Evolutionary conservation across 2,329 filamentous ascomycete species (phyloP), one percentile per base, ranked within the genome.

Genomic region (Clarireedia paspali): DNA sequence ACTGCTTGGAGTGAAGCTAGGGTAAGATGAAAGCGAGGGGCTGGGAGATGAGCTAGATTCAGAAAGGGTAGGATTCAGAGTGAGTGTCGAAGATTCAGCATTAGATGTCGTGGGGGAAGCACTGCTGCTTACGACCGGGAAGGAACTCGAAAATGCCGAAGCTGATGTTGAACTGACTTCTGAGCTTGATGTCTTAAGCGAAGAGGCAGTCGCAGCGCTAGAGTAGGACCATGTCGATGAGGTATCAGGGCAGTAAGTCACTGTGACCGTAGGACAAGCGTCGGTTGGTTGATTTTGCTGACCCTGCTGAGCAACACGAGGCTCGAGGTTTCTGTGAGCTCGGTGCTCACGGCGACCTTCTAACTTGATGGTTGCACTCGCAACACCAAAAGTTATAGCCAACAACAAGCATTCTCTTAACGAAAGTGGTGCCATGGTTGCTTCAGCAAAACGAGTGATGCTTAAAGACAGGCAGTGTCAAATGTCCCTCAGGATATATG

Each of bases 311-410:
- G 30, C 30, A 34, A 34, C 30, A 27, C 42, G 50, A 9, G 24
- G 30, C 3, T n/a, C 34, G n/a, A 54, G 20, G 30, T 49, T 46
- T 34, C 46, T 20, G 15, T 50, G 6, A n/a, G 15, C 30, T 38
- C 47, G 44, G 6, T 38, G 42, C 17, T n/a, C 42, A 30, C 20
- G 5, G 27, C 34, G 51, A 30, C 44, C 51, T 9, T 54, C 51
- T 23, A 54, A 49, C 20, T 49, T 54, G 45, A 54, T 54, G 44
- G 24, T 54, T 54, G 51, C 51, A 30, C 51, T 54, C 30, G 51
- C 51, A 54, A 39, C 30, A 54, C 44, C 51, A 49, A 54, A 49
- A 6, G 34, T 54, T 17, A 44, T 34, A 15, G 51, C 51, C 9
- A 54, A 49, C 24, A 54, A 48, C n/a, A 54, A 34, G 6, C 30